Conservation (phyloP, 139 green algal genomes). For the Auxenochlorella protothecoides region DNA sequence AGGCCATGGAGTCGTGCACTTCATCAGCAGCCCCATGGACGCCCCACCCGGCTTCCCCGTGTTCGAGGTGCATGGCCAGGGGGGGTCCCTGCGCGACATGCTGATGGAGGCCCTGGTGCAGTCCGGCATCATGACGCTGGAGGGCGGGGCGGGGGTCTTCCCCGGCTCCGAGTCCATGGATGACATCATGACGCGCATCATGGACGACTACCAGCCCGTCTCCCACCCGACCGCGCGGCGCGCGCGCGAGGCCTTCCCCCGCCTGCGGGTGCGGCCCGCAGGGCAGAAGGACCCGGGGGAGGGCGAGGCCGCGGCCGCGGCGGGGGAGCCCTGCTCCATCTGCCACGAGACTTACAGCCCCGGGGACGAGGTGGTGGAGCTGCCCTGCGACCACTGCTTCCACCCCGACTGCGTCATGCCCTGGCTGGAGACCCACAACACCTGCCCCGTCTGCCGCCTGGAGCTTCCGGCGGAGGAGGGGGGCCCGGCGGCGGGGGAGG, state of each 20-base stretch:
- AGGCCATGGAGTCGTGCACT: background rate
- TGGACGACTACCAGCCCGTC: constrained; percentile 20
- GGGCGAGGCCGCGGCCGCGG: constrained; percentile 6
- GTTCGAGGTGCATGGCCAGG: background rate
- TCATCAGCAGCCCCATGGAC: background rate
- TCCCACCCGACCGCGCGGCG: constrained; percentile 5
- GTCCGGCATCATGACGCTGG: background rate
- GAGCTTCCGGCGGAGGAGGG: constrained; percentile 16
- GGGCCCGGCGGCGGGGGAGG: too few species aligned
- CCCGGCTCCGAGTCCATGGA: constrained; percentile 15
- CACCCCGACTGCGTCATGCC: constrained; percentile 32
- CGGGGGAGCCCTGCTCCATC: constrained; percentile 28
- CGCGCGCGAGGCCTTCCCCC: constrained; percentile 6
- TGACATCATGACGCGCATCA: constrained; percentile 12
- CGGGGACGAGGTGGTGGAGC: constrained; percentile 27
- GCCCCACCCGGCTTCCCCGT: background rate
- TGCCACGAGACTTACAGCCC: constrained; percentile 27
- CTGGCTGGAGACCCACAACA: constrained; percentile 40
- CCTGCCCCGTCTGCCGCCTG: constrained; percentile 31
- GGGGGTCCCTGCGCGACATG: background rate
- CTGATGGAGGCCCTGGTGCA: background rate
- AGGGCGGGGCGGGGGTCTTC: background rate
- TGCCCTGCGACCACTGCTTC: constrained; percentile 31
- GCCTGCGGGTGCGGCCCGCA: constrained; percentile 8
- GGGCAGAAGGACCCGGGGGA: constrained; percentile 7